A percentile compares a stretch with the other conserved stretches of the same genome.
Evolutionary conservation across 352 stramenopile genomes (phyloP).

Genomic region (Pythium angustatum): DNA sequence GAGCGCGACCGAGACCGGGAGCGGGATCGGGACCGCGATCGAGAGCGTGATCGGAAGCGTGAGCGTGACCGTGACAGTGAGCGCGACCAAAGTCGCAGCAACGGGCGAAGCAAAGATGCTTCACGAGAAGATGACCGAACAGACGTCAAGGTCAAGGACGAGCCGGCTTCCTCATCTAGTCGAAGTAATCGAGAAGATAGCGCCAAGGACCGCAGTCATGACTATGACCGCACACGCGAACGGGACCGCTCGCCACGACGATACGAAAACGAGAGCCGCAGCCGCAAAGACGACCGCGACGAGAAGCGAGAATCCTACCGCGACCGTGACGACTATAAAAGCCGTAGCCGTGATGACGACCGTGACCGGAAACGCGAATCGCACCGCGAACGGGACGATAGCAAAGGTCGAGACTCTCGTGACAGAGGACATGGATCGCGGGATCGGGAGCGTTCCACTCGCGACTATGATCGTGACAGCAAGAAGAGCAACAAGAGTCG

Average conservation of each 20-base stretch:
- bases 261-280: conserved; percentile 4
- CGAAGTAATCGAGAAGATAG: not conserved
- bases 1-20: conserved; percentile 23
- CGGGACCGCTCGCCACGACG: conserved; percentile 4
- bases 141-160: conserved; percentile 10
- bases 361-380: too few relatives aligned
- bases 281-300: conserved; percentile 6
- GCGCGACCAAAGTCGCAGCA: not conserved
- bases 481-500: conserved; percentile 6
- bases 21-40: conserved; percentile 20
- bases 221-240: conserved; percentile 4
- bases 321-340: conserved; percentile 8
- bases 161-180: not conserved
- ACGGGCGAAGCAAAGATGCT: not conserved
- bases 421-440: not conserved
- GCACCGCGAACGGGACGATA: conserved; percentile 21
- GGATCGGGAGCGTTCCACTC: conserved; percentile 14
- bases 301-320: conserved; percentile 8
- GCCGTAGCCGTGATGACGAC: conserved; percentile 12
- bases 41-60: conserved; percentile 16
- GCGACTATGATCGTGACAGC: conserved; percentile 38
- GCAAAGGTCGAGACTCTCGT: not conserved
- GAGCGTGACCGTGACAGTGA: conserved; percentile 21
- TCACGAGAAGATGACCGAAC: not conserved
- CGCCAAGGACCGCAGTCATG: conserved; percentile 12